Base-by-base conservation (phyloP, 1,139 yeast species). In the Pichia sorboxylosa region DNA sequence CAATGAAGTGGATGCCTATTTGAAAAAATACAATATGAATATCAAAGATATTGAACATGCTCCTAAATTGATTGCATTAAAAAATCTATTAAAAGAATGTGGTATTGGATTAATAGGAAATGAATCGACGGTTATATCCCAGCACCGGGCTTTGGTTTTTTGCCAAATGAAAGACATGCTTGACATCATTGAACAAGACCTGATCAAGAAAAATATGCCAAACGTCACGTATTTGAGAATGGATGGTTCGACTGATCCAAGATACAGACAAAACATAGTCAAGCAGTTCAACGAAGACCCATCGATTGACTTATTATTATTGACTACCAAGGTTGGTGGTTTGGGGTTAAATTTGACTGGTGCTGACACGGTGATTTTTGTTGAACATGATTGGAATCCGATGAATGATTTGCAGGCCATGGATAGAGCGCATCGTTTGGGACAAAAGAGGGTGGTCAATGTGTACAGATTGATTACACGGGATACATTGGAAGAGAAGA, bases 351-450 rank as follows among this genome's bases (percentile, higher is more conserved):
- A 92, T 53, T 66, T 92, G 54, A 92, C 99, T 0, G 98, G 99
- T 41, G 98, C 98, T 0, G 99, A 92, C 53, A 92, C 98, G 0
- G 99, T 92, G 32, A 90, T 92, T 11, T 92, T 92, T 59, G 94
- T 92, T 25, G 99, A 92, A 52, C 99, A 92, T 52, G 99, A 92
- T 57, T 92, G 99, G 99, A 92, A 92, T 54, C 98, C 99, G 17
- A 92, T 92, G 99, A 90, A 85, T 52, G 99, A 92, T 62, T 64
- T 92, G 39, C 99, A 92, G 55, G 99, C 99, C 0, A 92, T 92
- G 99, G 99, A 92, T 54, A 69, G 99, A 51, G 98, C 98, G 0
- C 99, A 92, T 57, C 70, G 99, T 54, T 94, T 92, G 18, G 99
- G 99, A 2, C 98, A 92, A 58, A 79, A 81, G 26, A 74, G 80